phyloP scores from a whole-genome alignment of 148 eudicot species.

The Vaccinium corymbosum region DNA sequence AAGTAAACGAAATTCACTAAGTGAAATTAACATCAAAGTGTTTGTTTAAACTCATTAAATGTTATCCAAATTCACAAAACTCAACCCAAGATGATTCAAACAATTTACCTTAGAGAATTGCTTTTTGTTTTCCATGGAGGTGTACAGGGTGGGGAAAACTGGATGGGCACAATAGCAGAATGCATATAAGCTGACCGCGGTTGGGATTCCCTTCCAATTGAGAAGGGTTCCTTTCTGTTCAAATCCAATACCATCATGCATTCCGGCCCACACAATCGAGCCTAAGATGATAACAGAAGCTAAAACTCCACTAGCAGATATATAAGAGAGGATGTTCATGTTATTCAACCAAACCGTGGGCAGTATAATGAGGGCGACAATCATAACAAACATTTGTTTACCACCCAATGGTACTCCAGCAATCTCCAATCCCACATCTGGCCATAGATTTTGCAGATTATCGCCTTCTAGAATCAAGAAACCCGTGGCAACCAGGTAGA shows the following conservation, averaged over 20 bases:
- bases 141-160: slow-evolving; percentile 46
- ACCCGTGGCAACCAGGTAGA: slow-evolving; percentile 52
- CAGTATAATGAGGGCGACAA: slow-evolving; percentile 35
- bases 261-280: slow-evolving; percentile 41
- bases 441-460: slow-evolving; percentile 41
- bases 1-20: not conserved
- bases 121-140: slow-evolving; percentile 42
- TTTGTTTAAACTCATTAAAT: not conserved
- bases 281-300: slow-evolving; percentile 41
- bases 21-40: not conserved
- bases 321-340: slow-evolving; percentile 39
- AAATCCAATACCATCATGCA: slow-evolving; percentile 42
- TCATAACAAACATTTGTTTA: slow-evolving; percentile 36
- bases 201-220: slow-evolving; percentile 41
- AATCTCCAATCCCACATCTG: slow-evolving; percentile 19
- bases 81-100: not conserved
- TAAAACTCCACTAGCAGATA: slow-evolving; percentile 51
- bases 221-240: slow-evolving; percentile 34
- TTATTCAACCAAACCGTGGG: slow-evolving; percentile 42
- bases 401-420: slow-evolving; percentile 34
- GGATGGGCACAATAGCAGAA: slow-evolving; percentile 61
- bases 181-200: slow-evolving; percentile 43
- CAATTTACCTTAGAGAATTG: slow-evolving; percentile 42
- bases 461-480: slow-evolving; percentile 64
- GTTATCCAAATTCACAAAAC: not conserved